Evolutionary conservation across 2,329 filamentous ascomycete species (phyloP).

Genomic region (Diaporthe vexans): DNA sequence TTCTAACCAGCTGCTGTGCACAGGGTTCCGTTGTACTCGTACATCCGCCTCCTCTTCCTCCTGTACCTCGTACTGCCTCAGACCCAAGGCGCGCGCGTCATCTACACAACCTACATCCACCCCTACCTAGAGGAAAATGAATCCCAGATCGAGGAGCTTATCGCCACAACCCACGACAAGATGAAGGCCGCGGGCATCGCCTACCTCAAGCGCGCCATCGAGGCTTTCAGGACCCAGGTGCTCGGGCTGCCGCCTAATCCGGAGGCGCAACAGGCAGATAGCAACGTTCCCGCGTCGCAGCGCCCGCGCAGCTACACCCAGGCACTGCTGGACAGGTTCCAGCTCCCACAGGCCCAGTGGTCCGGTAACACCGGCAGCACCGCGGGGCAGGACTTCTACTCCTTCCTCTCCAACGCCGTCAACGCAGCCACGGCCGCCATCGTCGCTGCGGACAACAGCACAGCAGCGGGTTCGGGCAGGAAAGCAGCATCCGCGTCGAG

Average conservation of each 20-base stretch:
- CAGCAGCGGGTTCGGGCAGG: conserved; percentile 39
- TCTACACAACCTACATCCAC: conserved; percentile 89
- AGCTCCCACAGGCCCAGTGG: conserved; percentile 79
- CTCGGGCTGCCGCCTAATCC: conserved; percentile 78
- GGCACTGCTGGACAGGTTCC: conserved; percentile 86
- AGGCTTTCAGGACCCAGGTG: conserved; percentile 80
- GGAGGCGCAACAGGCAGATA: conserved; percentile 56
- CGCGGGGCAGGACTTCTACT: conserved; percentile 75
- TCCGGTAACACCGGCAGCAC: conserved; percentile 47
- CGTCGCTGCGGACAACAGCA: conserved; percentile 51
- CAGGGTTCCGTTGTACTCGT: conserved; percentile 93
- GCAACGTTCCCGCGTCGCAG: conserved; percentile 54
- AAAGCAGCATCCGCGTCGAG: conserved; percentile 44
- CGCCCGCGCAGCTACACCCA: conserved; percentile 77
- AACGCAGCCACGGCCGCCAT: conserved; percentile 64
- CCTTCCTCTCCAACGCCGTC: conserved; percentile 81
- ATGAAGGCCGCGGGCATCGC: conserved; percentile 82
- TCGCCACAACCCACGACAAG: conserved; percentile 83
- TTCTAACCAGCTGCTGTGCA: background rate
- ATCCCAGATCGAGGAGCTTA: conserved; percentile 89
- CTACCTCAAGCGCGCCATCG: conserved; percentile 80
- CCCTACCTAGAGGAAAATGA: conserved; percentile 93
- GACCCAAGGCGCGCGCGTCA: conserved; percentile 89
- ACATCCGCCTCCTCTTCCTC: conserved; percentile 87
- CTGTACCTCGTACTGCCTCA: conserved; percentile 97